Conservation (phyloP, 805 yeast species). For the Sugiyamaella lignohabitans region DNA sequence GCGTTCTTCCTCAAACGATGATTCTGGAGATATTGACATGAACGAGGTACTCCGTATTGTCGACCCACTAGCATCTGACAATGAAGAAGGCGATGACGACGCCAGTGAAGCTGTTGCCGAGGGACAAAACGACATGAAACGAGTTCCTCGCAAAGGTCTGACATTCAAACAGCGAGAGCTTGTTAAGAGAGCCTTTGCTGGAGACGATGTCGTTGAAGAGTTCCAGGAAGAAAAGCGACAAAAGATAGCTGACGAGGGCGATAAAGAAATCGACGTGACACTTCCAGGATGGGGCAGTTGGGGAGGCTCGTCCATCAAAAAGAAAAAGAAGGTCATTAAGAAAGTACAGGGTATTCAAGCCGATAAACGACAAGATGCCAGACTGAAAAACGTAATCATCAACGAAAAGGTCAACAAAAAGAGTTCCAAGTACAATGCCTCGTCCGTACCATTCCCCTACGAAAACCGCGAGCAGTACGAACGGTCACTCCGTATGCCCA, state of each 20-base stretch:
- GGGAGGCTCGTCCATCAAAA: conserved; percentile 62
- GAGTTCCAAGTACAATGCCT: conserved; percentile 76
- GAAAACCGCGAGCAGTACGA: conserved; percentile 94
- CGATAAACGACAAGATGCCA: conserved; percentile 69
- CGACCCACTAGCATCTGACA: conserved; percentile 40
- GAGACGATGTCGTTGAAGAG: conserved; percentile 84
- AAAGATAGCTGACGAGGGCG: conserved; percentile 70
- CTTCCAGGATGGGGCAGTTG: conserved; percentile 98
- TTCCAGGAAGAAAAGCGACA: conserved; percentile 72
- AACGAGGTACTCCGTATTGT: conserved; percentile 47
- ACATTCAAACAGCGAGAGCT: conserved; percentile 76
- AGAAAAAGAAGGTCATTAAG: conserved; percentile 55
- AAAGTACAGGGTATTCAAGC: conserved; percentile 71
- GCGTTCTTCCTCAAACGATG: conserved; percentile 23
- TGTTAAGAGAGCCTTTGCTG: conserved; percentile 90
- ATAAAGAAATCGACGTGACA: conserved; percentile 75
- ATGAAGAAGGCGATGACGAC: conserved; percentile 40
- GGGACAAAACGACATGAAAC: conserved; percentile 17
- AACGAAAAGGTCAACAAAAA: conserved; percentile 83
- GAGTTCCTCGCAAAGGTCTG: conserved; percentile 20
- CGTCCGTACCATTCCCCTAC: conserved; percentile 90
- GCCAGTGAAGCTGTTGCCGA: conserved; percentile 7
- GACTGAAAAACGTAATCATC: conserved; percentile 74
- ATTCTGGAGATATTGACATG: conserved; percentile 27
- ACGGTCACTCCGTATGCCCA: conserved; percentile 87